phyloP scores from a whole-genome alignment of 83 land plant species.

The Picea engelmannii region DNA sequence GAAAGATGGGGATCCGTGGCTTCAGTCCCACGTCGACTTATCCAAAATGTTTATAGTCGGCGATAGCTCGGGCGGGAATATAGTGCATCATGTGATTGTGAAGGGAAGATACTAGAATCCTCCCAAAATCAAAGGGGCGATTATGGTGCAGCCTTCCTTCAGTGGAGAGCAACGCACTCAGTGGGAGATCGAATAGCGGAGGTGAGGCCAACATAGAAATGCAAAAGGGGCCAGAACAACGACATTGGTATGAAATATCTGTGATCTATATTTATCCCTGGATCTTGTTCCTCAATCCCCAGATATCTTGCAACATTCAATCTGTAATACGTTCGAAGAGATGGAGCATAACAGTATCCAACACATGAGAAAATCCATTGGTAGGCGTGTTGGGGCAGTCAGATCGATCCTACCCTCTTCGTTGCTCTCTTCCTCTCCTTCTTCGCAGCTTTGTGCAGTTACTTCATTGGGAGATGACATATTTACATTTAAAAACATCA shows the following conservation, averaged over 20 bases:
- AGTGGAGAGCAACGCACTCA: slow-evolving; percentile 52
- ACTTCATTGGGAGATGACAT: too few species aligned
- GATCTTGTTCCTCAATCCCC: neutral
- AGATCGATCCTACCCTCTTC: too few species aligned
- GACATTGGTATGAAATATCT: too few species aligned
- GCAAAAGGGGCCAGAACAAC: too few species aligned
- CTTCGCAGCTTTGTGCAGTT: too few species aligned
- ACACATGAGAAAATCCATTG: too few species aligned
- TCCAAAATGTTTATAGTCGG: slow-evolving; percentile 17
- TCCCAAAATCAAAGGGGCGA: slow-evolving; percentile 18
- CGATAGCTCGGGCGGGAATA: slow-evolving; percentile 28
- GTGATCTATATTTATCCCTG: neutral
- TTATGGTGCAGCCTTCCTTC: slow-evolving; percentile 62
- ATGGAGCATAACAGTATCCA: too few species aligned
- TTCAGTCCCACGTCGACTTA: slow-evolving; percentile 21
- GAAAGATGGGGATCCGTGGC: slow-evolving; percentile 18
- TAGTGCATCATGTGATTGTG: slow-evolving; percentile 27
- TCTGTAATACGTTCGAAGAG: slow-evolving; percentile 7
- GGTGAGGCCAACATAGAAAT: too few species aligned
- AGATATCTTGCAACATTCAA: neutral
- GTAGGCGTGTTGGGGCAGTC: too few species aligned
- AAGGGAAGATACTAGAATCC: neutral
- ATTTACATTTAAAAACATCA: too few species aligned
- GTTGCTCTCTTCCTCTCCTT: too few species aligned
- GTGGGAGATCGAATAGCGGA: slow-evolving; percentile 23